A percentile compares a stretch with the other conserved stretches of the same genome.
phyloP scores from a whole-genome alignment of 1,284 basidiomycete species.

The Trichosporon coremiiforme region DNA sequence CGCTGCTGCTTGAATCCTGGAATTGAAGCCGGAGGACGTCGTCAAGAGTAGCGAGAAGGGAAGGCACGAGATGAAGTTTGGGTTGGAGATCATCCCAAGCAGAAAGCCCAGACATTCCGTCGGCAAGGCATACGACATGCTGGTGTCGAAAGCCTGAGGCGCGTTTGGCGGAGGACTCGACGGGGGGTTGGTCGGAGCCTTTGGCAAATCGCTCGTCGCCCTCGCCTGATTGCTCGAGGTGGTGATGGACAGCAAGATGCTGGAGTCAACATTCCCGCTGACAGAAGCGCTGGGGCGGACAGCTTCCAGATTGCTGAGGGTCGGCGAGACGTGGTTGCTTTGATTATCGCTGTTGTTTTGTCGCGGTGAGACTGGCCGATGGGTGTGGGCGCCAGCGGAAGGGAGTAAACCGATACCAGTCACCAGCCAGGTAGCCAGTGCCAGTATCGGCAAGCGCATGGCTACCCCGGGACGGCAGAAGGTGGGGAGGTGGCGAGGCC shows the following conservation, averaged over 20 bases:
- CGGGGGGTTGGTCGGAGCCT: conserved; percentile 54
- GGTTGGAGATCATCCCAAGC: conserved; percentile 64
- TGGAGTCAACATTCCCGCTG: not conserved
- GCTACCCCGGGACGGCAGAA: conserved; percentile 18
- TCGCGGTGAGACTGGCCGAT: not conserved
- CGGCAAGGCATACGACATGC: conserved; percentile 66
- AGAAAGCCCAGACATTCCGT: conserved; percentile 68
- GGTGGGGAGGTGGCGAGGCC: not conserved
- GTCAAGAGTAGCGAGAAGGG: conserved; percentile 71
- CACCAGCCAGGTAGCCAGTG: conserved; percentile 14
- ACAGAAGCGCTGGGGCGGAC: not conserved
- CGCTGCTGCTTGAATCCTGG: conserved; percentile 49
- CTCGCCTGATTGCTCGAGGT: conserved; percentile 8
- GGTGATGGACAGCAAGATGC: conserved; percentile 12
- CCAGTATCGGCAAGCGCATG: conserved; percentile 26
- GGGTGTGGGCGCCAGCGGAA: not conserved
- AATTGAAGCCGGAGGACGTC: conserved; percentile 62
- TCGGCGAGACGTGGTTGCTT: not conserved
- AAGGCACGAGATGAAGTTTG: conserved; percentile 68
- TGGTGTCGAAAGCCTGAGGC: conserved; percentile 71
- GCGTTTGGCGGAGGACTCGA: conserved; percentile 67
- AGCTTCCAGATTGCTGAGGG: not conserved
- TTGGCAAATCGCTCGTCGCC: conserved; percentile 9
- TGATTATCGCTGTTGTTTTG: not conserved
- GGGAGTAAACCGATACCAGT: conserved; percentile 9